Conservation (phyloP, 805 yeast species). For the Diddensiella caesifluorescens region DNA sequence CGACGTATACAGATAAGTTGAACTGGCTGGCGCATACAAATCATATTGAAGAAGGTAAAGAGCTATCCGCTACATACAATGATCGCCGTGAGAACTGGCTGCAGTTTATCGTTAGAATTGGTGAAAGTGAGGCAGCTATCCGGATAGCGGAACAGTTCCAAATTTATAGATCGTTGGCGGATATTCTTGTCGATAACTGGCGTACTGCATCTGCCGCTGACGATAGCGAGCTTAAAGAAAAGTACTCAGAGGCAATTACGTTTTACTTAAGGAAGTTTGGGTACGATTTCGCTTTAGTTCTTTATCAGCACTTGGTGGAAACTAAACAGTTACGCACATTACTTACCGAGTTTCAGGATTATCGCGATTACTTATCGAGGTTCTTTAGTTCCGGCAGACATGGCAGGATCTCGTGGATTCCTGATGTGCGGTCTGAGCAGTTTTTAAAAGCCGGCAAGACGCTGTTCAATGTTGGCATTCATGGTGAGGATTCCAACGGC, state of each 20-base stretch:
- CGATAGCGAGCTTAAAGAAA: not conserved
- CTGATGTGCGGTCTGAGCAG: conserved; percentile 48
- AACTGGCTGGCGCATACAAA: conserved; percentile 13
- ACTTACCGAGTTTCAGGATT: conserved; percentile 52
- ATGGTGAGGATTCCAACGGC: conserved; percentile 37
- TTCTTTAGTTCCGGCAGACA: conserved; percentile 43
- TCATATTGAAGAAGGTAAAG: conserved; percentile 14
- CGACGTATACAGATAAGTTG: conserved; percentile 24
- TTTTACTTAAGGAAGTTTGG: conserved; percentile 41
- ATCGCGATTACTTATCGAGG: conserved; percentile 42
- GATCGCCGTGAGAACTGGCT: conserved; percentile 52
- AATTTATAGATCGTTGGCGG: conserved; percentile 62
- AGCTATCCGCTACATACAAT: conserved; percentile 18
- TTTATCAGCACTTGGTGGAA: conserved; percentile 55
- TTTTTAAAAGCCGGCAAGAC: conserved; percentile 47
- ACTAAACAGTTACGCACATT: conserved; percentile 48
- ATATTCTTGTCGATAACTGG: conserved; percentile 44
- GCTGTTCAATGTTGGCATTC: conserved; percentile 40
- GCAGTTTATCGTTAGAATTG: conserved; percentile 44
- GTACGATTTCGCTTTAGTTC: conserved; percentile 58
- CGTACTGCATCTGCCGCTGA: conserved; percentile 6
- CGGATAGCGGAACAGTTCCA: conserved; percentile 57
- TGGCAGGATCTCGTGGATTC: conserved; percentile 62
- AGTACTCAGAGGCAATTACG: conserved; percentile 4
- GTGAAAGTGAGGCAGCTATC: conserved; percentile 50